Evolutionary conservation across 768 basidiomycete species (phyloP).

Genomic region (Mycena chlorophos): DNA sequence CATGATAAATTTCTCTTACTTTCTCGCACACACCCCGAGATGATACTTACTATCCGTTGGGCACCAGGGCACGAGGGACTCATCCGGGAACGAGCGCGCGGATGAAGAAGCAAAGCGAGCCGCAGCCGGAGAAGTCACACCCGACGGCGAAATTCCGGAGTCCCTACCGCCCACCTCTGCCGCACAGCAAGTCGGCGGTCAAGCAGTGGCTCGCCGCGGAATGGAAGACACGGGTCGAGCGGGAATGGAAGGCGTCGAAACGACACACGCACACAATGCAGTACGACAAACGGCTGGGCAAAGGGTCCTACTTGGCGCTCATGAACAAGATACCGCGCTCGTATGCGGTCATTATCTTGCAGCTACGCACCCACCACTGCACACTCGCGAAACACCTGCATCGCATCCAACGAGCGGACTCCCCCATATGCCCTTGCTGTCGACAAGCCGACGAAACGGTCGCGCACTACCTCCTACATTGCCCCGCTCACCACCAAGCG

Average conservation of each 20-base stretch:
- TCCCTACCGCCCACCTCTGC: not conserved
- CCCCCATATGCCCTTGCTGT: slow-evolving; percentile 21
- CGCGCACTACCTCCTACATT: slow-evolving; percentile 15
- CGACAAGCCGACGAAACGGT: slow-evolving; percentile 3
- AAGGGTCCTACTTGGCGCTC: not conserved
- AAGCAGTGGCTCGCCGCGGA: not conserved
- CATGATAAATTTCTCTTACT: not conserved
- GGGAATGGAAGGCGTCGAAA: not conserved
- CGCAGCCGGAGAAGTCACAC: slow-evolving; percentile 1
- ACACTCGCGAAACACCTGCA: slow-evolving; percentile 23
- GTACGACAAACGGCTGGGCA: not conserved
- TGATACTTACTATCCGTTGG: slow-evolving; percentile 17
- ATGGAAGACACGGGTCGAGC: not conserved
- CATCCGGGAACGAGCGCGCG: slow-evolving; percentile 23
- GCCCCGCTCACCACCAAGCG: slow-evolving; percentile 5
- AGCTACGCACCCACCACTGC: slow-evolving; percentile 24
- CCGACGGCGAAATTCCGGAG: not conserved
- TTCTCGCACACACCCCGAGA: not conserved
- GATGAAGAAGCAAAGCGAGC: slow-evolving; percentile 23
- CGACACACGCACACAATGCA: not conserved
- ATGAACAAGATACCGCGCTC: slow-evolving; percentile 7
- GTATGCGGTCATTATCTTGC: slow-evolving; percentile 26
- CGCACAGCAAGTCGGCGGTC: slow-evolving; percentile 1
- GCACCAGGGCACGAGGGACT: slow-evolving; percentile 21
- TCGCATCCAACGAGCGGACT: slow-evolving; percentile 15